These are phyloP conservation scores for Plenodomus biglobosus DNA, from an alignment of 2,329 filamentous ascomycete genomes.

Conservation along the genomic window DNA sequence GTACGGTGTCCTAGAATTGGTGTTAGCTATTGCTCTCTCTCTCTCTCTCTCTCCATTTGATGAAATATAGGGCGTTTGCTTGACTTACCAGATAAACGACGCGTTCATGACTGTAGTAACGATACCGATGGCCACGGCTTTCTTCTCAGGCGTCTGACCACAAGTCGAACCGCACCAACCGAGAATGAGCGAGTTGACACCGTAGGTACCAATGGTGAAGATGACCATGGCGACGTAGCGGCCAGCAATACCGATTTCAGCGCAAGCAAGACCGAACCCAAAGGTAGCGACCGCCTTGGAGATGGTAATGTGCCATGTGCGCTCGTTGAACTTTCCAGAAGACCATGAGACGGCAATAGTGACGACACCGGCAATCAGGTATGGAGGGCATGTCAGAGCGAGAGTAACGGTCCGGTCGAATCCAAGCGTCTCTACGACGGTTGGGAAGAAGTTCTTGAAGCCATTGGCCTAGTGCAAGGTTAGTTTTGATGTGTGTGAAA, in stretches of 20 bases:
- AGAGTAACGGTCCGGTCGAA: constrained; percentile 55
- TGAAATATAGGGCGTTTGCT: not conserved
- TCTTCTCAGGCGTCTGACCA: constrained; percentile 52
- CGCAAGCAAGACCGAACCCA: constrained; percentile 43
- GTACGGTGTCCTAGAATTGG: constrained; percentile 32
- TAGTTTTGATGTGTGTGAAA: not conserved
- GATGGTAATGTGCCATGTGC: constrained; percentile 46
- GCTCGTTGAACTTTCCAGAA: constrained; percentile 44
- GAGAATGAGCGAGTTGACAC: constrained; percentile 48
- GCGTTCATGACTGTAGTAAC: constrained; percentile 50
- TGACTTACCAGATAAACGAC: constrained; percentile 43
- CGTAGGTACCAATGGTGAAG: constrained; percentile 42
- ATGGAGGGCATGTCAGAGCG: constrained; percentile 48
- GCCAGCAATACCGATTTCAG: constrained; percentile 41
- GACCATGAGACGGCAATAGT: constrained; percentile 40
- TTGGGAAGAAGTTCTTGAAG: constrained; percentile 53
- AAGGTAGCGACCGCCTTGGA: constrained; percentile 45
- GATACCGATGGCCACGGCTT: constrained; percentile 49
- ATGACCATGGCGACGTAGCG: constrained; percentile 37
- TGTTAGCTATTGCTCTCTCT: constrained; percentile 9
- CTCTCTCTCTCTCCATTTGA: no score
- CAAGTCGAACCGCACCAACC: constrained; percentile 50
- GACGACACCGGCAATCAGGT: constrained; percentile 29
- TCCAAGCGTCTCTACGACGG: constrained; percentile 54
- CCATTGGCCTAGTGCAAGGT: constrained; percentile 25